Evolutionary conservation across 2,329 filamentous ascomycete genomes (phyloP).

Genomic region (Aspergillus caelatus): DNA sequence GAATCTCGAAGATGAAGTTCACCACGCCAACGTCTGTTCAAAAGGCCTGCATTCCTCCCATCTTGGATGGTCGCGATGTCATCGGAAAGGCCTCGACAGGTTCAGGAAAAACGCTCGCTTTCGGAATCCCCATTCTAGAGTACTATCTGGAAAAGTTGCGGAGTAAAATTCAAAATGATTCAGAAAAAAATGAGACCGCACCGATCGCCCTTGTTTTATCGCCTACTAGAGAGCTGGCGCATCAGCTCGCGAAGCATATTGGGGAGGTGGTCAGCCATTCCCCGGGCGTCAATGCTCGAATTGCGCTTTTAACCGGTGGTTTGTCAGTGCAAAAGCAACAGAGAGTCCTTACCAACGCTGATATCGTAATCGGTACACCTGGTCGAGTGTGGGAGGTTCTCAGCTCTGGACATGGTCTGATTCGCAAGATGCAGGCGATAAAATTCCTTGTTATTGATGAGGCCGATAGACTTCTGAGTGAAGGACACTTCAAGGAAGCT

Average conservation of each 20-base stretch:
- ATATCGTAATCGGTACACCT: slow-evolving; percentile 91
- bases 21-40: slow-evolving; percentile 82
- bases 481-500: slow-evolving; percentile 93
- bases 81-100: slow-evolving; percentile 96
- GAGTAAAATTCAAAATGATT: slow-evolving; percentile 36
- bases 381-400: slow-evolving; percentile 94
- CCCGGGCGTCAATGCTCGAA: slow-evolving; percentile 60
- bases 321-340: slow-evolving; percentile 95
- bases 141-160: slow-evolving; percentile 64
- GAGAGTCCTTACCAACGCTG: slow-evolving; percentile 77
- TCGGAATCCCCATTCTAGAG: slow-evolving; percentile 90
- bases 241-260: slow-evolving; percentile 85
- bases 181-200: slow-evolving; percentile 43
- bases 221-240: slow-evolving; percentile 89
- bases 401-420: slow-evolving; percentile 70
- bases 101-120: slow-evolving; percentile 94
- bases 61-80: slow-evolving; percentile 82
- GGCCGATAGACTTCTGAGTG: slow-evolving; percentile 86
- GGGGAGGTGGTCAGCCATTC: slow-evolving; percentile 70
- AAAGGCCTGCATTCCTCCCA: slow-evolving; percentile 74
- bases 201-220: slow-evolving; percentile 82
- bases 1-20: slow-evolving; percentile 80
- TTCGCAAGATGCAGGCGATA: slow-evolving; percentile 71
- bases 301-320: slow-evolving; percentile 91
- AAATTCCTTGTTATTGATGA: slow-evolving; percentile 90